These are phyloP conservation scores for Xylaria sp. DNA, from an alignment of 2,329 filamentous ascomycete genomes.

Conservation along the genomic window DNA sequence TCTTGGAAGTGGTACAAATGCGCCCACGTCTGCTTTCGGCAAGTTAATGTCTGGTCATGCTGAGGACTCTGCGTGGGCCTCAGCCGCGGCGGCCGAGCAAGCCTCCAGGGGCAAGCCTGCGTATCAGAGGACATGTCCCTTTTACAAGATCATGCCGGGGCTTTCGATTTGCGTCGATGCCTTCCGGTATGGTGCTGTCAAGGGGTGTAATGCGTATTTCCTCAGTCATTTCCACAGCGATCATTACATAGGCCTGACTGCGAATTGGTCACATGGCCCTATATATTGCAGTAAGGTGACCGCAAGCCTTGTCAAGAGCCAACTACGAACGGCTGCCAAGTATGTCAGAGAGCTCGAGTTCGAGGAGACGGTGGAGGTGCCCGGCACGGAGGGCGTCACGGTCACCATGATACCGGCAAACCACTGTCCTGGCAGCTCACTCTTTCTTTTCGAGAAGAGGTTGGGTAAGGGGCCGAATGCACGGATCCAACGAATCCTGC, in stretches of 20 bases:
- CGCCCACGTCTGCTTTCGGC: conserved; percentile 69
- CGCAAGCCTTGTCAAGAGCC: conserved; percentile 78
- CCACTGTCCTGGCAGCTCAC: conserved; percentile 89
- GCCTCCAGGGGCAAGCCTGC: conserved; percentile 78
- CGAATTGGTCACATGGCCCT: conserved; percentile 84
- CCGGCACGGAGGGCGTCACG: conserved; percentile 71
- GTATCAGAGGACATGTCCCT: conserved; percentile 87
- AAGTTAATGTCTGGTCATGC: conserved; percentile 90
- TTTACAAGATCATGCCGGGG: conserved; percentile 96
- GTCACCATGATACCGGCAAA: conserved; percentile 97
- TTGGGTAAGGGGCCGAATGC: conserved; percentile 55
- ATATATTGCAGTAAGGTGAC: conserved; percentile 96
- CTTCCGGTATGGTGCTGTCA: conserved; percentile 88
- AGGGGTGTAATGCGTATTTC: conserved; percentile 91
- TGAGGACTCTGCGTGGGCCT: conserved; percentile 85
- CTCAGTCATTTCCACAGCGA: conserved; percentile 97
- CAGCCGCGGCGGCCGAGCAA: conserved; percentile 73
- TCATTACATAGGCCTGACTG: conserved; percentile 87
- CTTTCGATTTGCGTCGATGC: conserved; percentile 93
- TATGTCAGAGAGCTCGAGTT: conserved; percentile 85
- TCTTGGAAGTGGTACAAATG: conserved; percentile 37
- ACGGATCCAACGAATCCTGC: conserved; percentile 72
- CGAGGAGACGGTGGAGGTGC: conserved; percentile 71
- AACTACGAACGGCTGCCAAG: conserved; percentile 77
- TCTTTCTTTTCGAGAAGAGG: conserved; percentile 86